Percentiles rank a stretch among this genome's conserved stretches.
phyloP scores from a whole-genome alignment of 805 yeast genomes.

The Tanozyma kutaoensis region DNA sequence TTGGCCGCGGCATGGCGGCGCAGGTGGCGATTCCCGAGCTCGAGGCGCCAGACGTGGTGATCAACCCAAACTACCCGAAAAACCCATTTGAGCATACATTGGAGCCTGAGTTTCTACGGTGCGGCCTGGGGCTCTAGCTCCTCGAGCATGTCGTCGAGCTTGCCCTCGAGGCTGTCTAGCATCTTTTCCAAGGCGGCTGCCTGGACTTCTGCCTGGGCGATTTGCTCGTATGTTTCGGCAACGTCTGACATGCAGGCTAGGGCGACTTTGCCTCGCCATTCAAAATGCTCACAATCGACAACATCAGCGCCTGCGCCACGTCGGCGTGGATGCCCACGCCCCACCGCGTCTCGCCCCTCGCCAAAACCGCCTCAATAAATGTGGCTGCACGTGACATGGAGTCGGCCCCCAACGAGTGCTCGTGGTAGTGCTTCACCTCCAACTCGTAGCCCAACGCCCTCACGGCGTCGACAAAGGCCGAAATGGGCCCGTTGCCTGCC shows the following conservation, averaged over 20 bases:
- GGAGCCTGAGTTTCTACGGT: slow-evolving; percentile 38
- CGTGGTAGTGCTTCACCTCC: slow-evolving; percentile 60
- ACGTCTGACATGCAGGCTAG: too few species aligned
- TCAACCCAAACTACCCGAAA: slow-evolving; percentile 56
- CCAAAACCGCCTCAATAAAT: slow-evolving; percentile 29
- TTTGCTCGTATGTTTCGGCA: slow-evolving; percentile 33
- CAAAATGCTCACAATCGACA: slow-evolving; percentile 51
- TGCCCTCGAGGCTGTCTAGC: slow-evolving; percentile 52
- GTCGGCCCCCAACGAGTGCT: slow-evolving; percentile 69
- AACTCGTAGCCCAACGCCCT: slow-evolving; percentile 33
- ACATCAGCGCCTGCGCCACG: slow-evolving; percentile 74
- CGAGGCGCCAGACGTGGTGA: slow-evolving; percentile 13
- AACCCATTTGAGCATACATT: slow-evolving; percentile 58
- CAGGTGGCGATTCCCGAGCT: slow-evolving; percentile 45
- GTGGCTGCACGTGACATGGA: slow-evolving; percentile 66
- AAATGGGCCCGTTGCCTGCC: slow-evolving; percentile 72
- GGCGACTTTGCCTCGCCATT: slow-evolving; percentile 23
- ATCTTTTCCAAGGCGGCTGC: slow-evolving; percentile 52
- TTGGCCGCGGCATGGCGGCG: slow-evolving; percentile 62
- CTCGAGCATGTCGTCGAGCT: slow-evolving; percentile 42
- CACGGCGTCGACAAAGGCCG: slow-evolving; percentile 58
- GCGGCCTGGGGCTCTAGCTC: slow-evolving; percentile 20
- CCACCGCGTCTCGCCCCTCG: slow-evolving; percentile 37
- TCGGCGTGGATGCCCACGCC: slow-evolving; percentile 91
- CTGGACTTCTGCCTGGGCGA: slow-evolving; percentile 52